Percentiles rank a stretch among this genome's conserved stretches.
Conservation (phyloP, 2,329 filamentous ascomycete genomes). For the Emmonsia crescens region DNA sequence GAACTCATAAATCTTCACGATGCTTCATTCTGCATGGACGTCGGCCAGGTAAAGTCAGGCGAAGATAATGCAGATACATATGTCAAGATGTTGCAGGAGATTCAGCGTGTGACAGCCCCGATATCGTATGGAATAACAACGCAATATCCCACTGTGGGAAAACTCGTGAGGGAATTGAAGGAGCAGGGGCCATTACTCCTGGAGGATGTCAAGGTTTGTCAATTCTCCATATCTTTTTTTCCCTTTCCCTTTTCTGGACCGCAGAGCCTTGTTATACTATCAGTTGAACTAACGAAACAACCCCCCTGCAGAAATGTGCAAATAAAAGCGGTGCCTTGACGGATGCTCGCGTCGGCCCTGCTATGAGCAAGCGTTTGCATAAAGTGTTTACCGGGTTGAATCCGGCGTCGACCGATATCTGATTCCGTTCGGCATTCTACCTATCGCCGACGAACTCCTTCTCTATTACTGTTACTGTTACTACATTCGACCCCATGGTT, state of each 20-base stretch:
- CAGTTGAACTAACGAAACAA: background rate
- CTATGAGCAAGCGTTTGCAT: conserved; percentile 37
- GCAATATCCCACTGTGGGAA: conserved; percentile 48
- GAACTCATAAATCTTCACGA: conserved; percentile 39
- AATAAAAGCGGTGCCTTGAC: conserved; percentile 38
- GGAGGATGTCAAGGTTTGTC: conserved; percentile 44
- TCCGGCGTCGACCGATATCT: conserved; percentile 35
- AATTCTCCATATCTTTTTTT: background rate
- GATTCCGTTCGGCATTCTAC: conserved; percentile 2
- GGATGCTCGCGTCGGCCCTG: conserved; percentile 37
- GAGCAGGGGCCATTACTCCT: conserved; percentile 49
- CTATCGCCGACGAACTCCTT: background rate
- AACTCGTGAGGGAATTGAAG: conserved; percentile 51
- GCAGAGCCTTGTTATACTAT: background rate
- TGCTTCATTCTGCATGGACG: conserved; percentile 64
- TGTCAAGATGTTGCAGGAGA: conserved; percentile 64
- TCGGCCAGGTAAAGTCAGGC: conserved; percentile 62
- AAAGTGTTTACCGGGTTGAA: conserved; percentile 41
- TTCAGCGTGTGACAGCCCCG: conserved; percentile 58
- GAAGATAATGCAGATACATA: conserved; percentile 57
- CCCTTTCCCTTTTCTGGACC: background rate
- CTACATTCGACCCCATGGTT: background rate
- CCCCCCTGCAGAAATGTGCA: conserved; percentile 31
- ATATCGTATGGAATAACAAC: conserved; percentile 59
- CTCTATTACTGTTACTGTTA: background rate